A percentile compares a stretch with the other conserved stretches of the same genome.
Evolutionary conservation across 768 basidiomycete species (phyloP).

Genomic region (Phlebiopsis gigantea): DNA sequence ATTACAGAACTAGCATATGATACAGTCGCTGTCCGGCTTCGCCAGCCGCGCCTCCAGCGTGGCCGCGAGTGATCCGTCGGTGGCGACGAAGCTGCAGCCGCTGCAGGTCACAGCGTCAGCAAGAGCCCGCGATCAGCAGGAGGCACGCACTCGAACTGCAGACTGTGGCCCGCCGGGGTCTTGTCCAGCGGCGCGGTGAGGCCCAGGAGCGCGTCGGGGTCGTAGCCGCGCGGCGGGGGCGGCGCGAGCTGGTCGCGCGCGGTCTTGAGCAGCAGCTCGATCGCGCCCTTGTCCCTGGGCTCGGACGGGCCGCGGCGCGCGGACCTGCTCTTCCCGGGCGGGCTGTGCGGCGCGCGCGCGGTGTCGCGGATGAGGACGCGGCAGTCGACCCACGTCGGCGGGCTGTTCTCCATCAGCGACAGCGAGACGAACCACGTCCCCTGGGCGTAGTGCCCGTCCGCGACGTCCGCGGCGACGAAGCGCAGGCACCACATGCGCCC

Average conservation of each 20-base stretch:
- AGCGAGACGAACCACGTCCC: constrained; percentile 41
- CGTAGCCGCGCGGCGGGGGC: constrained; percentile 2
- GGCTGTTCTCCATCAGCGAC: constrained; percentile 48
- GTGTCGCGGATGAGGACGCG: constrained; percentile 38
- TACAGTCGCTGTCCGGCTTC: constrained; percentile 18
- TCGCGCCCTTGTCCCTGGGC: constrained; percentile 24
- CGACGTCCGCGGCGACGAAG: constrained; percentile 28
- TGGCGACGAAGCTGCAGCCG: constrained; percentile 19
- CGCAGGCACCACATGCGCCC: constrained; percentile 54
- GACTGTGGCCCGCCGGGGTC: constrained; percentile 35
- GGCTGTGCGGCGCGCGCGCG: background rate
- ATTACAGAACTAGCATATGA: constrained; percentile 18
- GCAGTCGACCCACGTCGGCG: constrained; percentile 54
- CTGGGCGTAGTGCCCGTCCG: background rate
- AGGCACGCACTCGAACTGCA: constrained; percentile 48
- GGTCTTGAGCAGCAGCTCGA: constrained; percentile 35
- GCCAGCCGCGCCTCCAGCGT: constrained; percentile 20
- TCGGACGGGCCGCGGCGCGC: background rate
- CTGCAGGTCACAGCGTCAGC: constrained; percentile 4
- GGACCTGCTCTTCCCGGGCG: constrained; percentile 3
- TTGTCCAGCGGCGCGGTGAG: constrained; percentile 39
- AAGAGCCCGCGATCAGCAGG: background rate
- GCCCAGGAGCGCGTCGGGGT: constrained; percentile 12
- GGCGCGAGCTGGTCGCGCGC: constrained; percentile 25
- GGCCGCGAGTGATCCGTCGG: constrained; percentile 20